Evolutionary conservation across 1,284 basidiomycete genomes (phyloP).

Genomic region (Ganoderma lingzhi): DNA sequence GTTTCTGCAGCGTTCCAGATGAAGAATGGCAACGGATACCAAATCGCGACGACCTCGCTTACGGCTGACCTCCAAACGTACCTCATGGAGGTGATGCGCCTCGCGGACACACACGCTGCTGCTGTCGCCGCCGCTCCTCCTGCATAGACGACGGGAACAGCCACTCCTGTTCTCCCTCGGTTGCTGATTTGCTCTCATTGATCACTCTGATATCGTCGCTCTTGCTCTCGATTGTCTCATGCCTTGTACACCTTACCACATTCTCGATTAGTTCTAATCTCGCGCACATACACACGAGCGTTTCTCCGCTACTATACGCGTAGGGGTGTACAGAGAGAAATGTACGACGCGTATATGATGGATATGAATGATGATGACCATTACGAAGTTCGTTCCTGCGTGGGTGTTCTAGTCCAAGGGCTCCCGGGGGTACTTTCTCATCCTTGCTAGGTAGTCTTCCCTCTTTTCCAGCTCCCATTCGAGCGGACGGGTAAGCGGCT

Average conservation of each 20-base stretch:
- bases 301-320: slow-evolving; percentile 7
- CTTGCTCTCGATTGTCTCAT: slow-evolving; percentile 23
- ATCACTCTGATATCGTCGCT: slow-evolving; percentile 26
- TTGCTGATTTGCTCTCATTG: slow-evolving; percentile 11
- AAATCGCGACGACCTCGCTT: slow-evolving; percentile 74
- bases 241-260: slow-evolving; percentile 24
- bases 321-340: neutral
- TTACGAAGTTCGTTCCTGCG: neutral
- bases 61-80: slow-evolving; percentile 77
- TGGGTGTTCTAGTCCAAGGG: slow-evolving; percentile 30
- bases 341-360: slow-evolving; percentile 8
- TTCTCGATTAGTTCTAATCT: slow-evolving; percentile 23
- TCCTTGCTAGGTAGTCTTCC: slow-evolving; percentile 47
- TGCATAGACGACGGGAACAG: slow-evolving; percentile 9
- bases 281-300: neutral
- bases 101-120: slow-evolving; percentile 49
- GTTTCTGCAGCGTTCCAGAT: slow-evolving; percentile 69
- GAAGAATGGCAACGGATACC: slow-evolving; percentile 71
- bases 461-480: slow-evolving; percentile 49
- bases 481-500: slow-evolving; percentile 51
- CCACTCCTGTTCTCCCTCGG: neutral
- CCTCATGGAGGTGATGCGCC: slow-evolving; percentile 83
- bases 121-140: slow-evolving; percentile 14
- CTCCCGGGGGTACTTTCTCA: slow-evolving; percentile 48
- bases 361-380: slow-evolving; percentile 17